These are phyloP conservation scores for Leavenworthia alabamica DNA, from an alignment of 345 rosid genomes.

Conservation along the genomic window DNA sequence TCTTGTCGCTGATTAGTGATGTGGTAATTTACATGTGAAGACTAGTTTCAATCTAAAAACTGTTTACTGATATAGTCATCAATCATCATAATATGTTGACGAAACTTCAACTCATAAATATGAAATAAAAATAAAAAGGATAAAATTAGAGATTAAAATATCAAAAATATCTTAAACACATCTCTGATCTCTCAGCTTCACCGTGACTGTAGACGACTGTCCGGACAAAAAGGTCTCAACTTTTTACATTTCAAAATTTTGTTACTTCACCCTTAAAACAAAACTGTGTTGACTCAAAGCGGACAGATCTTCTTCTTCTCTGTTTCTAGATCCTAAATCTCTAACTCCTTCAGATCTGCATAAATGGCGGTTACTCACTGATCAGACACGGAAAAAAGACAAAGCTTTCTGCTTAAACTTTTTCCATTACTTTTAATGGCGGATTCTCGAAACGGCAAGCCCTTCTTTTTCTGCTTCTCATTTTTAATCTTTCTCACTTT, in stretches of 20 bases:
- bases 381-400: neutral
- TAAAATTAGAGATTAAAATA: too few relatives aligned
- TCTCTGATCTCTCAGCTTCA: neutral
- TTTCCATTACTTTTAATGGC: conserved; percentile 39
- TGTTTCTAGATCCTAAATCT: conserved; percentile 32
- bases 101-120: too few relatives aligned
- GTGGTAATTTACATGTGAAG: too few relatives aligned
- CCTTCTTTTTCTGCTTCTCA: conserved; percentile 27
- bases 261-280: neutral
- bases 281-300: too few relatives aligned
- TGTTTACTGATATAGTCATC: too few relatives aligned
- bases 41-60: too few relatives aligned
- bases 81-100: too few relatives aligned
- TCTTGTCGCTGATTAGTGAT: conserved; percentile 23
- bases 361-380: conserved; percentile 33
- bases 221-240: conserved; percentile 1
- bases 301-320: conserved; percentile 13
- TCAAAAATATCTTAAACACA: neutral
- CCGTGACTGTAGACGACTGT: conserved; percentile 23
- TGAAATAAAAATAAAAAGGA: too few relatives aligned
- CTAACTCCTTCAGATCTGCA: conserved; percentile 20
- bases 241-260: neutral
- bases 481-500: conserved; percentile 16
- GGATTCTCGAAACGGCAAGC: conserved; percentile 53
- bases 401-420: neutral